Evolutionary conservation across 306 rosid genomes (phyloP).

Genomic region (Quercus robur): DNA sequence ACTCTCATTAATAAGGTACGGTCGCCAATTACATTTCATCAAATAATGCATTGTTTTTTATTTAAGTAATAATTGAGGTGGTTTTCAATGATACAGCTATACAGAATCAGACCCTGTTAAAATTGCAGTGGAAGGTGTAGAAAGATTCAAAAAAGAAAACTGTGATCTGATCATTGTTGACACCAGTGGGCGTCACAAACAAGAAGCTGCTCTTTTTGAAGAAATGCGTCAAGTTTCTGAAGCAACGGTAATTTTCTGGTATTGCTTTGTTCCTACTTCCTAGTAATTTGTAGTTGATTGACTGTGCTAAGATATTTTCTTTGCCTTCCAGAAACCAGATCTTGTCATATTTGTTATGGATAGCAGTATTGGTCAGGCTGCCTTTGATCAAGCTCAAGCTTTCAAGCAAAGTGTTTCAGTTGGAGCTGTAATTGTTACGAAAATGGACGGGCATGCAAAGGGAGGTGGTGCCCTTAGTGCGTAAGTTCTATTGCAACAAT

Average conservation of each 20-base stretch:
- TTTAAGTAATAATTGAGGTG: conserved; percentile 11
- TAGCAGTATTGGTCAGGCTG: conserved; percentile 89
- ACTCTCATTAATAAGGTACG: neutral
- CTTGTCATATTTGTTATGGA: conserved; percentile 91
- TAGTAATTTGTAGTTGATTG: neutral
- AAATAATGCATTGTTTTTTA: neutral
- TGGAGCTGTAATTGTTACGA: conserved; percentile 82
- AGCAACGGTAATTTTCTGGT: conserved; percentile 68
- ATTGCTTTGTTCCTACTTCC: conserved; percentile 3
- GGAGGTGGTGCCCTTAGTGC: conserved; percentile 93
- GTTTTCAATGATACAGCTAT: conserved; percentile 45
- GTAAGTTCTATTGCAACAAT: conserved; percentile 38
- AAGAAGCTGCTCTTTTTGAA: conserved; percentile 86
- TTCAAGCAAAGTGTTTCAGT: conserved; percentile 77
- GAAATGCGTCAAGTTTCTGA: conserved; percentile 93
- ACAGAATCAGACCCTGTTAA: conserved; percentile 76
- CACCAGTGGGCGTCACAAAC: conserved; percentile 88
- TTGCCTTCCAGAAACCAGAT: conserved; percentile 66
- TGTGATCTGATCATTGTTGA: conserved; percentile 85
- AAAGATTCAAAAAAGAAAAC: conserved; percentile 73
- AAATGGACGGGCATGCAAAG: conserved; percentile 90
- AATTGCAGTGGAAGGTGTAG: conserved; percentile 85
- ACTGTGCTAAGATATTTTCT: conserved; percentile 19
- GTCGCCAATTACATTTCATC: neutral
- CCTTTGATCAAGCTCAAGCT: conserved; percentile 88